Base-by-base conservation (phyloP, 352 stramenopile genomes). In the Phytopythium ostracodes region DNA sequence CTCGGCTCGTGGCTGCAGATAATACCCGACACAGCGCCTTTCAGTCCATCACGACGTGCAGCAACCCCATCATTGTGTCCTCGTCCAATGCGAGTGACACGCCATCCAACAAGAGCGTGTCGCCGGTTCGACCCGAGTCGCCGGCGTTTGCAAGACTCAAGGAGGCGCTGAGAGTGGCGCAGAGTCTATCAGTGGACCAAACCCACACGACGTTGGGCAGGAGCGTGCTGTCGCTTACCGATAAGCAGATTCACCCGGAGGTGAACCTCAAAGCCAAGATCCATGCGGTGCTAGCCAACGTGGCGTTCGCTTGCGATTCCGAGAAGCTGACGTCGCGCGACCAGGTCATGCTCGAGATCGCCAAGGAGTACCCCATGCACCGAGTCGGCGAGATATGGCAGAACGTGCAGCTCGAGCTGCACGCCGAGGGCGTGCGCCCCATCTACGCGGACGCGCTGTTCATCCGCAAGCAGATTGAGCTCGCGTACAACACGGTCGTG, bases 381-480 rank as follows among this genome's bases (percentile, higher is more conserved):
- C 71, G 77, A 29, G 58, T 87, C 15, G 82, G 81, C 42, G 79
- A 87, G 46, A 87, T 88, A 76, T 94, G 84, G 82, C 81, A 90
- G 55, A 83, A 85, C 47, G 71, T 91, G 24, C 67, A 92, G 59
- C 63, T 81, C 29, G 72, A 75, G 31, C 70, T 92, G 38, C 62
- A 91, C 52, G 81, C 81, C 4, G 81, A 89, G 46, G 71, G 81
- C 18, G 60, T 88, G 7, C 82, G 82, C 2, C 82, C 79, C 1
- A 90, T 90, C 50, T 91, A 91, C 65, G 82, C 84, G 1, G 84
- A 94, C 29, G 76, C 80, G 29, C 67, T 91, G n/a, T 82, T 81
- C 58, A 92, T 92, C 40, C 75, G 76, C 24, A 73, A 71, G 42
- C 77, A 92, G 36, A 83, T 94, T 33, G 79, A 94, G 60, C 73